Conservation (phyloP, 2,329 filamentous ascomycete genomes). For the Cordyceps militaris region DNA sequence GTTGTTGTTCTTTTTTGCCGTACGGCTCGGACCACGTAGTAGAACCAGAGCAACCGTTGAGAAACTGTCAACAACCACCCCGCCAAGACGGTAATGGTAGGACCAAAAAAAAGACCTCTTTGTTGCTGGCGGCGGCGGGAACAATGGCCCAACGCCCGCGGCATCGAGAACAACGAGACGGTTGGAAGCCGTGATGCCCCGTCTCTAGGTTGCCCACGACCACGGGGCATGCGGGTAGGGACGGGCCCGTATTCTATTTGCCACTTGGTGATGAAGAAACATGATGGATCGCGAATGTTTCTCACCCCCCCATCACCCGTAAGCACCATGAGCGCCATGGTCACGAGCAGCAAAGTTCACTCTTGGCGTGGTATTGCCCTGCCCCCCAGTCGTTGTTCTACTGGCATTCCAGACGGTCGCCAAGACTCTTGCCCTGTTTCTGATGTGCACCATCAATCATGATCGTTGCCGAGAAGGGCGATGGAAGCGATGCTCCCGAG, state of each 20-base stretch:
- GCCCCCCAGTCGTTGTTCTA: too few species aligned
- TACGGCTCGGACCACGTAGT: background rate
- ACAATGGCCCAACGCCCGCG: background rate
- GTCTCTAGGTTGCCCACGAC: too few species aligned
- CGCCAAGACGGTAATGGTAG: too few species aligned
- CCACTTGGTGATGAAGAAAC: too few species aligned
- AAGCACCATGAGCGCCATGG: background rate
- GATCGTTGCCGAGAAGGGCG: background rate
- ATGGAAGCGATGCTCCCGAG: background rate
- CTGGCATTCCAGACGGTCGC: background rate
- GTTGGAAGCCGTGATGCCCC: background rate
- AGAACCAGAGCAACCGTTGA: too few species aligned
- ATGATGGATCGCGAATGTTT: too few species aligned
- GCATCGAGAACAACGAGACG: conserved; percentile 1
- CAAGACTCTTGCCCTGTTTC: background rate
- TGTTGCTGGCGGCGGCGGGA: background rate
- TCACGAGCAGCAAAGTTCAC: conserved; percentile 3
- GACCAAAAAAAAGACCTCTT: background rate
- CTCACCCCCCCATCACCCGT: too few species aligned
- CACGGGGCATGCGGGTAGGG: too few species aligned
- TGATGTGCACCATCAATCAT: background rate
- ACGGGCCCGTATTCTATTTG: too few species aligned
- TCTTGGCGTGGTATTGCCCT: background rate
- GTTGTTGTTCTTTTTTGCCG: too few species aligned
- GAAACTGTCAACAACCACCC: background rate